Evolutionary conservation across 2,329 filamentous ascomycete genomes (phyloP), one percentile per base, ranked within the genome.

Genomic region (Ceratocystis destructans): DNA sequence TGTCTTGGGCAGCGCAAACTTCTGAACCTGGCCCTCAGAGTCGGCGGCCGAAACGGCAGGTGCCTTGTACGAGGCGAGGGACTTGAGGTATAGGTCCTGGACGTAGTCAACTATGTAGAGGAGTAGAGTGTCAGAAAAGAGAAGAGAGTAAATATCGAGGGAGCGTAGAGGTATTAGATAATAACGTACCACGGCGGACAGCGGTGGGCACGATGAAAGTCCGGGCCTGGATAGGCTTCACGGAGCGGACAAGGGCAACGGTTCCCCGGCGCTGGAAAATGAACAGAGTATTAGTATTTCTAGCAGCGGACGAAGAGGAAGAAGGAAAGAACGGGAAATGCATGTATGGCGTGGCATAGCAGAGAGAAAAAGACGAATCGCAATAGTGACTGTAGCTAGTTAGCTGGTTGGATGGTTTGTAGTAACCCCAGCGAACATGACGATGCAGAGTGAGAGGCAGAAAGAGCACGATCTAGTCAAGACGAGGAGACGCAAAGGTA

Each of bases 41-140:
- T 97, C 94, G 73, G 85, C 84, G 70, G 90, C 83, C 83, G 96
- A 96, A 79, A 93, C 76, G 71, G 85, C 81, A 67, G 89, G 81
- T 70, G 87, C 81, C 85, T 97, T 97, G 88, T 96, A 97, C 79
- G 86, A 85, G 81, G 93, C 94, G 76, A 99, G 86, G 80, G 97
- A 92, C 78, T 87, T 88, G 73, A 99, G 86, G 83, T 99, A 99
- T 75, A 99, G 85, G 77, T 97, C 93, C 80, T 97, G 94, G 73
- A 99, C 90, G 74, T 96, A 86, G 78, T 99, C 94, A 85, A 90
- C 94, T 97, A 75, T 70, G 64, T 31, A 44, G 55, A 66, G 17
- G 64, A 53, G 69, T 4, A 61, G n/a, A 28, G 37, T 12, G 37
- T 41, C 37, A 41, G 20, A 37, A 61, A 22, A 15, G 20, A 33